These are phyloP conservation scores for Yamadazyma triangularis DNA, from an alignment of 1,139 yeast genomes.

Conservation along the genomic window DNA sequence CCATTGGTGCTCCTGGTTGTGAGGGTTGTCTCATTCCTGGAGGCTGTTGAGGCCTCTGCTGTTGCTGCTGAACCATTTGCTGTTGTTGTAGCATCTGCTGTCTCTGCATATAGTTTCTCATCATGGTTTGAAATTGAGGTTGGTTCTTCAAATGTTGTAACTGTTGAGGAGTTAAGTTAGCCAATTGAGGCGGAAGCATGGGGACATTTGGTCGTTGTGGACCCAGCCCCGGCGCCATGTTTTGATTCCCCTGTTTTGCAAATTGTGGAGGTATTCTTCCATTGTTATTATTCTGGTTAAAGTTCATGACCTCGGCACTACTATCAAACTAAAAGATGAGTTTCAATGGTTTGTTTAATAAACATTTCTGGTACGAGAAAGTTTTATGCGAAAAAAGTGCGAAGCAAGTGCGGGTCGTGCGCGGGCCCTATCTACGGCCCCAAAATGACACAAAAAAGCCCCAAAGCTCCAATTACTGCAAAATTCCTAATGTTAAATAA, in stretches of 20 bases:
- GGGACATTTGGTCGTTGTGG: not conserved
- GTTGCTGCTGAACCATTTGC: slow-evolving; percentile 4
- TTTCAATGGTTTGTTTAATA: too few species aligned
- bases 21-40: slow-evolving; percentile 1
- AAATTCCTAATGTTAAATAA: too few species aligned
- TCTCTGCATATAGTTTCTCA: slow-evolving; percentile 33
- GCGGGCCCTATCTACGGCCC: not conserved
- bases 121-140: slow-evolving; percentile 41
- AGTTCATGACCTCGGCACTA: too few species aligned
- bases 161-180: slow-evolving; percentile 42
- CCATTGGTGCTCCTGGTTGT: slow-evolving; percentile 4
- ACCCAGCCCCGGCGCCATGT: not conserved
- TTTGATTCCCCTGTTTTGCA: not conserved
- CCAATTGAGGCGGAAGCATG: slow-evolving; percentile 18
- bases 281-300: not conserved
- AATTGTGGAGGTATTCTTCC: not conserved
- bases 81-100: slow-evolving; percentile 26
- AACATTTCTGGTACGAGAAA: too few species aligned
- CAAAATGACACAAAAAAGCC: slow-evolving; percentile 1
- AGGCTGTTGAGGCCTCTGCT: slow-evolving; percentile 1
- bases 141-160: slow-evolving; percentile 46
- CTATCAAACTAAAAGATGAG: too few species aligned
- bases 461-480: slow-evolving; percentile 3
- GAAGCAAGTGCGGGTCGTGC: too few species aligned
- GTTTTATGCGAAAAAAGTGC: too few species aligned